Conservation (phyloP, 108 stramenopile species). For the Mediolabrus comicus region DNA sequence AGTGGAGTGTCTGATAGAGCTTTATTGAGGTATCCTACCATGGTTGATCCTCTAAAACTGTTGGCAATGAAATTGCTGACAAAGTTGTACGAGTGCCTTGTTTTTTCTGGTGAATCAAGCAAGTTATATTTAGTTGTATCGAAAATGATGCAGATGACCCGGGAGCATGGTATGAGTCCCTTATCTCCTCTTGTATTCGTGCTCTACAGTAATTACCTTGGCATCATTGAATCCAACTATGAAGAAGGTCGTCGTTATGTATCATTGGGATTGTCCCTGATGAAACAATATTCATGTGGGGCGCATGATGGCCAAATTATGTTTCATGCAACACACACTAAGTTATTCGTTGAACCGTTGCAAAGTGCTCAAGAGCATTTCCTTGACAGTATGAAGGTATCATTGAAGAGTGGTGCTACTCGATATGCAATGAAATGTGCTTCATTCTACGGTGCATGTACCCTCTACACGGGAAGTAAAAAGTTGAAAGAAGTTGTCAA, state of each 20-base stretch:
- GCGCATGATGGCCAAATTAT: background rate
- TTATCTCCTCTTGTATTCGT: conserved; percentile 16
- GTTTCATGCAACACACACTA: background rate
- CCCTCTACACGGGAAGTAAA: conserved; percentile 6
- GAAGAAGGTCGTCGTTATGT: conserved; percentile 1
- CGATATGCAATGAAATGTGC: background rate
- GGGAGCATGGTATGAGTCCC: conserved; percentile 17
- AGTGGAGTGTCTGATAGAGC: conserved; percentile 7
- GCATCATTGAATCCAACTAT: background rate
- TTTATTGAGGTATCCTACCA: background rate
- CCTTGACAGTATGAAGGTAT: background rate
- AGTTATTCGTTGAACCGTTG: background rate
- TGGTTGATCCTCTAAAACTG: background rate
- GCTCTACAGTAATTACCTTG: conserved; percentile 7
- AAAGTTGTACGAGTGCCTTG: background rate
- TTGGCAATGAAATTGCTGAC: conserved; percentile 20
- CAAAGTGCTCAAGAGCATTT: conserved; percentile 7
- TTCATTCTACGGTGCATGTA: background rate
- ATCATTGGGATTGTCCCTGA: background rate
- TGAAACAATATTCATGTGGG: background rate
- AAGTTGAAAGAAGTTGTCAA: background rate
- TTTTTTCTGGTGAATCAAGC: background rate
- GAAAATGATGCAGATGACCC: conserved; percentile 12
- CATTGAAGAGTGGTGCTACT: conserved; percentile 5
- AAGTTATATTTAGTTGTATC: background rate